phyloP scores from a whole-genome alignment of 257 asterid genomes.

The Jaltomata sinuosa region DNA sequence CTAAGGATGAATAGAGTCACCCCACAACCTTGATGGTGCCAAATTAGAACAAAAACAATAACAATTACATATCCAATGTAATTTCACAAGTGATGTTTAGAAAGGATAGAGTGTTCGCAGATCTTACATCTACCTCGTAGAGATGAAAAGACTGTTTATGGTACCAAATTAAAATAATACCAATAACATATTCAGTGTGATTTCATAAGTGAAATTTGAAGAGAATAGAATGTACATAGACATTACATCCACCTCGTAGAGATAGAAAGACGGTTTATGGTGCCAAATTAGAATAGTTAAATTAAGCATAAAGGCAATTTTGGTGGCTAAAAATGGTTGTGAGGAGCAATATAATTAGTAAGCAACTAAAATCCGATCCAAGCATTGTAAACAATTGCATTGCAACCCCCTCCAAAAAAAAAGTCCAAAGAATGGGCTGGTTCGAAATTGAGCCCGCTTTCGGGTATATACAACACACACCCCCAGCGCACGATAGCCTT shows the following conservation, averaged over 20 bases:
- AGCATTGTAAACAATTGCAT: neutral
- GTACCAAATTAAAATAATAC: too few relatives aligned
- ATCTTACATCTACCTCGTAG: too few relatives aligned
- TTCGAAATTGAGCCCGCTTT: neutral
- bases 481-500: constrained; percentile 1
- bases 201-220: too few relatives aligned
- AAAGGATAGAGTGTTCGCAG: too few relatives aligned
- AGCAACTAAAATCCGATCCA: too few relatives aligned
- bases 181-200: too few relatives aligned
- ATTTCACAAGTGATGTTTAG: too few relatives aligned
- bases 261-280: too few relatives aligned
- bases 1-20: neutral
- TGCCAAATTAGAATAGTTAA: neutral
- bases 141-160: too few relatives aligned
- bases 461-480: neutral
- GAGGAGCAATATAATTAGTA: neutral
- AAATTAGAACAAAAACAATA: neutral
- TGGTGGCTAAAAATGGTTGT: neutral
- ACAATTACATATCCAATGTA: too few relatives aligned
- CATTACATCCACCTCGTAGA: too few relatives aligned
- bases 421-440: neutral
- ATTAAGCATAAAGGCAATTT: neutral
- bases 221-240: too few relatives aligned
- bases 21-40: neutral
- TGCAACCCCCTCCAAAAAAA: neutral